phyloP scores from a whole-genome alignment of 1,284 basidiomycete genomes.

The Tranzscheliella williamsii region DNA sequence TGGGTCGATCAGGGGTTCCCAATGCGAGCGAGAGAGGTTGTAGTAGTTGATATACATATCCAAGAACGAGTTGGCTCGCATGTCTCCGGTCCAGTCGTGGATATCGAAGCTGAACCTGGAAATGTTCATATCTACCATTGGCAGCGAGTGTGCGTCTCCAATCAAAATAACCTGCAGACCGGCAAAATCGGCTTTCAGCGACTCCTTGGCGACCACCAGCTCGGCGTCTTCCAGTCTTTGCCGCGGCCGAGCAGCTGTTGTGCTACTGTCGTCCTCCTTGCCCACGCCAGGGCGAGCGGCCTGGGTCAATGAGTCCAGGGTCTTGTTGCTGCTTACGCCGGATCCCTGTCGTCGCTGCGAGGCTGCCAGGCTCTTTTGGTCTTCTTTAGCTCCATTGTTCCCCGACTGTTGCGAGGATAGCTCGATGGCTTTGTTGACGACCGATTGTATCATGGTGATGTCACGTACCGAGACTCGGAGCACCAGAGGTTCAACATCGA shows the following conservation, averaged over 20 bases:
- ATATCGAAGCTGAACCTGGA: conserved; percentile 81
- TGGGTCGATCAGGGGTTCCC: conserved; percentile 98
- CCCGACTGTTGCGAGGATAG: conserved; percentile 63
- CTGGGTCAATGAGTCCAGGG: conserved; percentile 28
- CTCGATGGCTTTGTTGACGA: conserved; percentile 84
- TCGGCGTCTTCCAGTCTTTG: conserved; percentile 42
- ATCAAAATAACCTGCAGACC: conserved; percentile 93
- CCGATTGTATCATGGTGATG: conserved; percentile 84
- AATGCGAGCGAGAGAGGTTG: conserved; percentile 96
- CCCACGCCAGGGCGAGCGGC: neutral
- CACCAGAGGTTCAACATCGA: conserved; percentile 76
- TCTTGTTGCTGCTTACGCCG: conserved; percentile 20
- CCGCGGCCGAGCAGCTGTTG: conserved; percentile 1
- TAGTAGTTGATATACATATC: conserved; percentile 89
- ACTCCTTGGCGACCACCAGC: conserved; percentile 56
- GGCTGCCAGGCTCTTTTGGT: conserved; percentile 29
- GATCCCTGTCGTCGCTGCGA: conserved; percentile 34
- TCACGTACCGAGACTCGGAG: conserved; percentile 92
- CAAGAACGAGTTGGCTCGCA: conserved; percentile 62
- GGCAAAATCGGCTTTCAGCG: conserved; percentile 48
- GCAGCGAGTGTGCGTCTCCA: conserved; percentile 92
- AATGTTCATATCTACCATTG: conserved; percentile 84
- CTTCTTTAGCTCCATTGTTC: conserved; percentile 3
- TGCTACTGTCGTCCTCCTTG: conserved; percentile 6
- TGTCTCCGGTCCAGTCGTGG: conserved; percentile 92